Base-by-base conservation (phyloP, 306 rosid species). In the Lupinus albus region DNA sequence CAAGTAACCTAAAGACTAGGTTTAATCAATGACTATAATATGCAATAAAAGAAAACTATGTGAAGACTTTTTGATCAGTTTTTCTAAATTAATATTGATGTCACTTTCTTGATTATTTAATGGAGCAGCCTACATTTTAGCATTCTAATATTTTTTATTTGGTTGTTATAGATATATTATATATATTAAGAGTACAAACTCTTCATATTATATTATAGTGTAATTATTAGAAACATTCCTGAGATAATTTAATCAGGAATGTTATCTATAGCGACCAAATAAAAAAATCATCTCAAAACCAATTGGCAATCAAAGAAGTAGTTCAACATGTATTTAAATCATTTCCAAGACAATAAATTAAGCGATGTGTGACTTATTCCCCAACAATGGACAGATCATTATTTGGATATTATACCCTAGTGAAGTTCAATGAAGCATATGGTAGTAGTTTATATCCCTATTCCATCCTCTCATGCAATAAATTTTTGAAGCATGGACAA, bases 41-140 rank as follows among this genome's bases (percentile, higher is more conserved):
- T 50, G 15, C 12, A 32, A 44, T 7, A 9, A 36, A 21, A 9
- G 21, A 5, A 75, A 67, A 16, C 4, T 6, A 17, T 25, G n/a
- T 9, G 62, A 15, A 46, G 6, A 53, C 41, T 48, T 49, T 49
- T 35, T 14, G 3, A 21, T 21, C n/a, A n/a, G 36, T 61, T 49
- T 53, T 38, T 21, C 68, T 15, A 47, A 14, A 12, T 46, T 41
- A 58, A 49, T 33, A 15, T 60, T 50, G 28, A 30, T 55, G 55
- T 51, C 71, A 55, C 53, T 61, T 80, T 41, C 46, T 46, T 66
- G 18, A 11, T 5, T 59, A 36, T 61, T 54, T 41, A 55, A 44
- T 55, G 41, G 1, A 50, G 69, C 58, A 20, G 73, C 81, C 68
- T 60, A 74, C 52, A 57, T 62, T 74, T 48, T 45, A 74, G 57